Conservation (phyloP, 768 basidiomycete genomes). For the Macrolepiota albuminosa region DNA sequence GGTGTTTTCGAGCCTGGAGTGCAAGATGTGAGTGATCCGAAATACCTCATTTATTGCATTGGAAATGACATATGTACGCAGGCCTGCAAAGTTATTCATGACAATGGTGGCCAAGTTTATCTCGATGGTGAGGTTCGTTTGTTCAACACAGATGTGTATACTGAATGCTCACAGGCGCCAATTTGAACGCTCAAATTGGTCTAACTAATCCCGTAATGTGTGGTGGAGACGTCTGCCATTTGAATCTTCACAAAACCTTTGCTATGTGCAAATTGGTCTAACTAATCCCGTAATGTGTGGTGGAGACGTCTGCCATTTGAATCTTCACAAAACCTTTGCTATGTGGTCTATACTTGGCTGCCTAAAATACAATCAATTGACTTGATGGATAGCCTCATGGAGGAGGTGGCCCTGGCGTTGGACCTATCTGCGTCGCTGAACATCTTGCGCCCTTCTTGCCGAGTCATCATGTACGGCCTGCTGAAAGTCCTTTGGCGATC, state of each 20-base stretch:
- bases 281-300: slow-evolving; percentile 94
- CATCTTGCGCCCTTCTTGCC: slow-evolving; percentile 96
- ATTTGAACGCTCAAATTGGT: slow-evolving; percentile 91
- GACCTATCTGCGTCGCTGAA: slow-evolving; percentile 91
- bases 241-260: slow-evolving; percentile 98
- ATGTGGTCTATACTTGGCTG: slow-evolving; percentile 49
- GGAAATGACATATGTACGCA: slow-evolving; percentile 22
- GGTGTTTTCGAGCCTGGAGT: slow-evolving; percentile 97
- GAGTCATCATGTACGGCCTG: slow-evolving; percentile 70
- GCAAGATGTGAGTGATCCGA: slow-evolving; percentile 43
- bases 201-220: slow-evolving; percentile 91
- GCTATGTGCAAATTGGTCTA: slow-evolving; percentile 91
- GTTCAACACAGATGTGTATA: not conserved
- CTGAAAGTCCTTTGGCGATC: slow-evolving; percentile 68
- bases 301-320: slow-evolving; percentile 97
- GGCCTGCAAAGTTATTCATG: slow-evolving; percentile 92
- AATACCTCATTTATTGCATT: not conserved
- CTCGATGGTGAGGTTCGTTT: slow-evolving; percentile 62
- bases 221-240: slow-evolving; percentile 96
- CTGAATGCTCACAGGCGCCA: slow-evolving; percentile 53
- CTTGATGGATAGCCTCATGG: slow-evolving; percentile 67
- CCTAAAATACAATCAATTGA: not conserved
- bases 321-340: slow-evolving; percentile 96
- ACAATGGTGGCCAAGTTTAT: slow-evolving; percentile 96
- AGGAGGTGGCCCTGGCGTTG: slow-evolving; percentile 95